phyloP scores from a whole-genome alignment of 495 filamentous ascomycete species.

The Achaetomiella virescens region DNA sequence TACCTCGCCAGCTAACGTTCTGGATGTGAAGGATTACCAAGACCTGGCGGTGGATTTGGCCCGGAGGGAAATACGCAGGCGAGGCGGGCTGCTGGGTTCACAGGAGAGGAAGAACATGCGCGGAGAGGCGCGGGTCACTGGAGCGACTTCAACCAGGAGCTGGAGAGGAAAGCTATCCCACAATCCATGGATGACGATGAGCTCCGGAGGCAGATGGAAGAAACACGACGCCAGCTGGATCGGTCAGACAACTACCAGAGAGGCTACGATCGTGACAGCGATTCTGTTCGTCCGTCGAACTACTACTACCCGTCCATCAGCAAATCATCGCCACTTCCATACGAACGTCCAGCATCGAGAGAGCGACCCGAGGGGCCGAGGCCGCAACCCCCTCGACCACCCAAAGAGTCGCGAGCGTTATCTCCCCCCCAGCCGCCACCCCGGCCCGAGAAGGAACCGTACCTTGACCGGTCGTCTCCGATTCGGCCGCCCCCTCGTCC shows the following conservation, averaged over 20 bases:
- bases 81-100: constrained; percentile 52
- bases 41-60: constrained; percentile 76
- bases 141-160: constrained; percentile 49
- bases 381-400: constrained; percentile 39
- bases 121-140: constrained; percentile 58
- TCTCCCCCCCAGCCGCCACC: neutral
- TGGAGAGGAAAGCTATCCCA: constrained; percentile 4
- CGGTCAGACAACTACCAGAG: constrained; percentile 14
- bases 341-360: constrained; percentile 25
- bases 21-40: constrained; percentile 65
- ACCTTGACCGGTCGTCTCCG: neutral
- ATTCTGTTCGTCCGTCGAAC: constrained; percentile 7
- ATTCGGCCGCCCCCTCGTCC: constrained; percentile 7
- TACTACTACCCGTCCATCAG: constrained; percentile 48
- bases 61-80: constrained; percentile 62
- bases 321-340: constrained; percentile 38
- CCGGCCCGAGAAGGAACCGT: neutral
- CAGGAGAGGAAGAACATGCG: constrained; percentile 48
- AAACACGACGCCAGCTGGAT: constrained; percentile 38
- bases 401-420: constrained; percentile 32
- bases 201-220: constrained; percentile 46
- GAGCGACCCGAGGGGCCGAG: constrained; percentile 8
- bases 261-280: constrained; percentile 5
- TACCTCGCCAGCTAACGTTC: constrained; percentile 31
- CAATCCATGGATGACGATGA: constrained; percentile 37